Conservation (phyloP, 2,329 filamentous ascomycete genomes). For the Huntiella moniliformis region DNA sequence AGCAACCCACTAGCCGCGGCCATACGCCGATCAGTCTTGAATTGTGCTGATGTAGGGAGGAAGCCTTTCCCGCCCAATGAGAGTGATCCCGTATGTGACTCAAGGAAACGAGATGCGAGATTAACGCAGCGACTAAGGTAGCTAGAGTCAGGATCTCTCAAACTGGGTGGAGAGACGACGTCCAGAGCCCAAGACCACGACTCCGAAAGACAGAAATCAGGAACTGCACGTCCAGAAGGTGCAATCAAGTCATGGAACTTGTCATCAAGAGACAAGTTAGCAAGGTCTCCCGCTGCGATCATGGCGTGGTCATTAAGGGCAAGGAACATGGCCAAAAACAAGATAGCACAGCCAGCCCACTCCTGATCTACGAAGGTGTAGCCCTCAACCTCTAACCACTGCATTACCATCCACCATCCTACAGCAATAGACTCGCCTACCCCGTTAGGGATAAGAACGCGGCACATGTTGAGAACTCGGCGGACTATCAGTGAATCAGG, state of each 20-base stretch:
- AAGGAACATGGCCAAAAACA: conserved; percentile 45
- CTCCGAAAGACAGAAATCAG: conserved; percentile 39
- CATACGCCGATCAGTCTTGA: conserved; percentile 36
- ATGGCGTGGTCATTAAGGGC: conserved; percentile 14
- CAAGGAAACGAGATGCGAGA: conserved; percentile 46
- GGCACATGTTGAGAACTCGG: conserved; percentile 41
- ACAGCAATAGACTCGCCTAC: conserved; percentile 43
- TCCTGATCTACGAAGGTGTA: conserved; percentile 34
- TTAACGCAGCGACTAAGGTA: conserved; percentile 35
- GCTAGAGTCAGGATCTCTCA: conserved; percentile 14
- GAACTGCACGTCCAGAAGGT: conserved; percentile 20
- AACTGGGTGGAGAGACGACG: conserved; percentile 19
- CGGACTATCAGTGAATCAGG: conserved; percentile 44
- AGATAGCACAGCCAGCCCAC: conserved; percentile 49
- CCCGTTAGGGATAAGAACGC: conserved; percentile 41
- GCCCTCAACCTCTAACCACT: conserved; percentile 41
- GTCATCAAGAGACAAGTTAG: too few species aligned
- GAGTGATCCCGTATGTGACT: conserved; percentile 35
- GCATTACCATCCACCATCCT: conserved; percentile 55
- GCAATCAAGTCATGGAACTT: too few species aligned
- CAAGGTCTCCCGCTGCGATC: not conserved
- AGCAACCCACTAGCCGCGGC: conserved; percentile 48
- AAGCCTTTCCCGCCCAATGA: conserved; percentile 38
- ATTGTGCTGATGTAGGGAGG: conserved; percentile 39
- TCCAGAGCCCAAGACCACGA: conserved; percentile 58